Percentiles rank a stretch among this genome's conserved stretches.
Conservation (phyloP, 495 filamentous ascomycete genomes). For the Neurospora sp. region DNA sequence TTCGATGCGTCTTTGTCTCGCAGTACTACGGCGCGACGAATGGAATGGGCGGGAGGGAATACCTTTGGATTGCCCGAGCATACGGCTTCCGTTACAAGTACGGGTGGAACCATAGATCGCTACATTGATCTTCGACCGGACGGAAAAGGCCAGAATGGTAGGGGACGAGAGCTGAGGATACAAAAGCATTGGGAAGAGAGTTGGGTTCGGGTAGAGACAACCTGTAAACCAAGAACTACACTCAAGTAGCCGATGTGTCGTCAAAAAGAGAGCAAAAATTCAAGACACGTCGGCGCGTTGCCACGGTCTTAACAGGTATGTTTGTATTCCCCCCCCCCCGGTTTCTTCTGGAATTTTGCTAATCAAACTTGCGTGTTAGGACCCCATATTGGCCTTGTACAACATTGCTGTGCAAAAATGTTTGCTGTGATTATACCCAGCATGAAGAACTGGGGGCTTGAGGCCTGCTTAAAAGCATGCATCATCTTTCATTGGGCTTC, state of each 20-base stretch:
- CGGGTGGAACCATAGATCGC: neutral
- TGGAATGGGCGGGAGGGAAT: neutral
- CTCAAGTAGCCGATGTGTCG: constrained; percentile 13
- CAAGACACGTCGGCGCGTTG: constrained; percentile 14
- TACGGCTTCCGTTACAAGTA: constrained; percentile 1
- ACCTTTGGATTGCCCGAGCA: constrained; percentile 15
- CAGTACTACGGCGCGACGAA: neutral
- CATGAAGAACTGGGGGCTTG: neutral
- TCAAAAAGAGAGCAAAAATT: neutral
- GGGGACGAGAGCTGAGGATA: neutral
- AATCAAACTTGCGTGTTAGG: neutral
- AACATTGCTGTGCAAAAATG: neutral
- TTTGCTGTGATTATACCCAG: neutral
- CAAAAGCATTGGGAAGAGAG: neutral
- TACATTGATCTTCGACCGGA: neutral
- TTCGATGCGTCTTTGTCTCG: neutral
- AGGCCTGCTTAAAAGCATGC: neutral
- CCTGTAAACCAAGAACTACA: neutral
- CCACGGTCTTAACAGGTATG: neutral
- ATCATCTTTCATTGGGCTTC: neutral
- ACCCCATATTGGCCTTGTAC: neutral
- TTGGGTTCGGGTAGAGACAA: neutral
- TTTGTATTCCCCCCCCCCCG: neutral
- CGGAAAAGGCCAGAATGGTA: neutral
- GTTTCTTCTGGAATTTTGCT: neutral